Conservation (phyloP, 768 basidiomycete species). For the Pholiota molesta region DNA sequence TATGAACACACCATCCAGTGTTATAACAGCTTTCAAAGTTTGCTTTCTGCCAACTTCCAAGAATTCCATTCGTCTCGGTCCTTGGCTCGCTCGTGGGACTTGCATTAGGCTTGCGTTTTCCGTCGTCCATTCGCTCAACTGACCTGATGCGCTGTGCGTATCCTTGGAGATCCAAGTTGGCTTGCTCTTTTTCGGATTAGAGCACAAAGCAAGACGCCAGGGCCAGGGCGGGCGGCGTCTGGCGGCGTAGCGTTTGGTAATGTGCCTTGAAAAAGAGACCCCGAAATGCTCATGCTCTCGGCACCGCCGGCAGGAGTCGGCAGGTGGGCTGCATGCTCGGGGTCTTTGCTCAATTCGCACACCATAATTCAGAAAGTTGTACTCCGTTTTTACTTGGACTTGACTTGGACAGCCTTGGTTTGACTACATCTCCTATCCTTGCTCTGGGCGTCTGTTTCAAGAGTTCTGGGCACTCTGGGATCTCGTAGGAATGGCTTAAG, state of each 20-base stretch:
- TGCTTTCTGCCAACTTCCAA: background rate
- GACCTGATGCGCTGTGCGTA: background rate
- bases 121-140: background rate
- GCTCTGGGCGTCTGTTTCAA: background rate
- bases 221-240: no score
- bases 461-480: background rate
- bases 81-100: no score
- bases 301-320: background rate
- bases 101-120: no score
- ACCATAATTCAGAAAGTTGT: background rate
- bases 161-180: no score
- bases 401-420: background rate
- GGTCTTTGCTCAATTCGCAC: background rate
- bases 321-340: background rate
- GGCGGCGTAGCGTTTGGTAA: background rate
- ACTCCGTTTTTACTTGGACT: background rate
- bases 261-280: background rate
- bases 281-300: background rate
- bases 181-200: background rate
- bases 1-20: background rate
- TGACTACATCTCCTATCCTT: background rate
- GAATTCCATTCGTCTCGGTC: background rate
- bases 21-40: background rate
- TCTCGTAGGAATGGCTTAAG: no score
- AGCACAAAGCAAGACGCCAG: background rate